Evolutionary conservation across 1,284 basidiomycete genomes (phyloP), one percentile per base, ranked within the genome.

Genomic region (Gomphus bonarii): DNA sequence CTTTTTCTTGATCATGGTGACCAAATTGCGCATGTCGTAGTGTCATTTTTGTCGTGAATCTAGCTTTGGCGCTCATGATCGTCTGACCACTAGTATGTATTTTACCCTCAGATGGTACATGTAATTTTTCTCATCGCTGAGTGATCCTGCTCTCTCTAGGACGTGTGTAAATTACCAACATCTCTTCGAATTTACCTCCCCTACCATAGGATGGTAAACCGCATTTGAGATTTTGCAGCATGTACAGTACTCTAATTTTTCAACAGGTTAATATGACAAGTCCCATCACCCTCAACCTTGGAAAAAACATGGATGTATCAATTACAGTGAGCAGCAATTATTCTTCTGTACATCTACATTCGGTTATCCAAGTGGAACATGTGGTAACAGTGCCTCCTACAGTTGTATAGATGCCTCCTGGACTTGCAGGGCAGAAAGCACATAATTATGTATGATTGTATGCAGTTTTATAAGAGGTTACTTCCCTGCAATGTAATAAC

Each of bases 51-150:
- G 64, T 71, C 5, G 72, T 80, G 4, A 81, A 77, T 0, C 68
- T 78, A 8, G 70, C 75, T 4, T 65, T 81, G 40, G 77, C 77
- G 0, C 63, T 80, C 47, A 80, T 79, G 78, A 78, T 80, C 52
- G 66, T 72, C 12, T 64, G 64, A 42, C 73, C 77, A 0, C 69
- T 71, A 30, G 55, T 60, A 53, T 7, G 55, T 57, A 46, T 20
- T 47, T 40, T 14, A 3, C 10, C 16, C 16, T 7, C 18, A 28
- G n/a, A n/a, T 31, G 40, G 33, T 49, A 22, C 58, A n/a, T 49
- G 9, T 49, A 10, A n/a, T n/a, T 22, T 16, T 31, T 25, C 35
- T 49, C 14, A 46, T 12, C n/a, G n/a, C 3, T 14, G 31, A 16
- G 30, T 36, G 43, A 16, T 31, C 40, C 30, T 35, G 20, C 16